Evolutionary conservation across 192 early-diverging fungal genomes (phyloP).

Genomic region (Gaertneriomyces sp.): DNA sequence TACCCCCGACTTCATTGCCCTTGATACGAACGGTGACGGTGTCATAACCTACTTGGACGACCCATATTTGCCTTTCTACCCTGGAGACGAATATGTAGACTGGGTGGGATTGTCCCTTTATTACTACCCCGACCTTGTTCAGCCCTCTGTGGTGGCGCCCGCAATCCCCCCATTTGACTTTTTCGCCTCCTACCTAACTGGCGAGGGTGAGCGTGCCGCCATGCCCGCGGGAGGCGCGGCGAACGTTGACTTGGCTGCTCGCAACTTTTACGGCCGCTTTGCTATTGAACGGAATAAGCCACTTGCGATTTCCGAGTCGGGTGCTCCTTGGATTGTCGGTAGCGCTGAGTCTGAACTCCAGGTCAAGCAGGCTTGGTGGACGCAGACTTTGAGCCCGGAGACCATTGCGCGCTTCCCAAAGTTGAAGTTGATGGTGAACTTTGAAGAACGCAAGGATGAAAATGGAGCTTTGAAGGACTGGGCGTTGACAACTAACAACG

Average conservation of each 20-base stretch:
- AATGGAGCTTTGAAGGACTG: constrained; percentile 13
- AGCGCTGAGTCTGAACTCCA: constrained; percentile 11
- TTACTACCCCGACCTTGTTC: constrained; percentile 13
- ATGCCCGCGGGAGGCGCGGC: constrained; percentile 12
- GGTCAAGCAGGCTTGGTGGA: constrained; percentile 44
- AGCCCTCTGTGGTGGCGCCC: background rate
- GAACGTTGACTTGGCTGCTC: constrained; percentile 12
- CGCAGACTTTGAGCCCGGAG: constrained; percentile 8
- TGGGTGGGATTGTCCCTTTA: constrained; percentile 33
- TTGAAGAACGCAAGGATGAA: constrained; percentile 39
- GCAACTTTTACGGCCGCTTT: constrained; percentile 44
- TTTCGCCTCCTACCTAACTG: constrained; percentile 21
- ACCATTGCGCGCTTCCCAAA: constrained; percentile 18
- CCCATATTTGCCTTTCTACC: constrained; percentile 39
- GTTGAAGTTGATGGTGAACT: constrained; percentile 41
- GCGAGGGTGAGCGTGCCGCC: constrained; percentile 2
- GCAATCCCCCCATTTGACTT: background rate
- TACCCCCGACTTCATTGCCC: constrained; percentile 12
- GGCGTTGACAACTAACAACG: constrained; percentile 18
- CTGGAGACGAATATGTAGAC: constrained; percentile 38
- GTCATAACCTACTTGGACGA: constrained; percentile 26
- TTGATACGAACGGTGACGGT: constrained; percentile 40
- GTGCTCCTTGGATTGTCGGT: constrained; percentile 28
- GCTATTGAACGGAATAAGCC: constrained; percentile 36
- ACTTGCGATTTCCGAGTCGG: constrained; percentile 40